phyloP scores from a whole-genome alignment of 192 early-diverging fungal genomes.

The Thoreauomyces humboldtii region DNA sequence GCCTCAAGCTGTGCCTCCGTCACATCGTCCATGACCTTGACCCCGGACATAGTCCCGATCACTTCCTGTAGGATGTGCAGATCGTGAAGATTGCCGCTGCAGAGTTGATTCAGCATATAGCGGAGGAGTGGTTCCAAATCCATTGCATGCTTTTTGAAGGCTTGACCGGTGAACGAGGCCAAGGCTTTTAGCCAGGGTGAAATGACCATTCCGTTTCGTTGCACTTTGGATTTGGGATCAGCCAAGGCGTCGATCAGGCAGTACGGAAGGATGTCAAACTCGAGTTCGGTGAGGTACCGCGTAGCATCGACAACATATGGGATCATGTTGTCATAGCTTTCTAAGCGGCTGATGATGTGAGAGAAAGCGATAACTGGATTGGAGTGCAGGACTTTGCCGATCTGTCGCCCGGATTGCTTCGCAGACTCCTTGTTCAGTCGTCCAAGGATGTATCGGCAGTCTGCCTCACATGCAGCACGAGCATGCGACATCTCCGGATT shows the following conservation, averaged over 20 bases:
- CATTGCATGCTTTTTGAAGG: slow-evolving; percentile 65
- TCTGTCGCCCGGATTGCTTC: slow-evolving; percentile 68
- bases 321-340: slow-evolving; percentile 75
- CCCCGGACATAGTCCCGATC: slow-evolving; percentile 68
- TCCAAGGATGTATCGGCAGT: slow-evolving; percentile 58
- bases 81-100: slow-evolving; percentile 53
- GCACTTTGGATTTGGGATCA: slow-evolving; percentile 54
- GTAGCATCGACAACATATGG: slow-evolving; percentile 72
- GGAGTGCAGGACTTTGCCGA: slow-evolving; percentile 70
- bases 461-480: slow-evolving; percentile 46
- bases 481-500: slow-evolving; percentile 54
- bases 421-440: slow-evolving; percentile 71
- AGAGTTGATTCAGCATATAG: slow-evolving; percentile 66
- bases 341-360: slow-evolving; percentile 63
- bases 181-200: slow-evolving; percentile 65
- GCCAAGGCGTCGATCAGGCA: slow-evolving; percentile 67
- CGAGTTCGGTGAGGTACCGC: slow-evolving; percentile 68
- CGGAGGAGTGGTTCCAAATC: slow-evolving; percentile 65
- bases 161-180: slow-evolving; percentile 60
- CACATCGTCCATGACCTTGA: slow-evolving; percentile 55
- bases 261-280: slow-evolving; percentile 72
- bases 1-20: slow-evolving; percentile 62
- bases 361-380: slow-evolving; percentile 74
- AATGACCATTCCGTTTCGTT: slow-evolving; percentile 60
- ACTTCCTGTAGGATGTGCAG: slow-evolving; percentile 69